These are phyloP conservation scores for Cladophialophora exuberans DNA, from an alignment of 2,329 filamentous ascomycete genomes.

Conservation along the genomic window DNA sequence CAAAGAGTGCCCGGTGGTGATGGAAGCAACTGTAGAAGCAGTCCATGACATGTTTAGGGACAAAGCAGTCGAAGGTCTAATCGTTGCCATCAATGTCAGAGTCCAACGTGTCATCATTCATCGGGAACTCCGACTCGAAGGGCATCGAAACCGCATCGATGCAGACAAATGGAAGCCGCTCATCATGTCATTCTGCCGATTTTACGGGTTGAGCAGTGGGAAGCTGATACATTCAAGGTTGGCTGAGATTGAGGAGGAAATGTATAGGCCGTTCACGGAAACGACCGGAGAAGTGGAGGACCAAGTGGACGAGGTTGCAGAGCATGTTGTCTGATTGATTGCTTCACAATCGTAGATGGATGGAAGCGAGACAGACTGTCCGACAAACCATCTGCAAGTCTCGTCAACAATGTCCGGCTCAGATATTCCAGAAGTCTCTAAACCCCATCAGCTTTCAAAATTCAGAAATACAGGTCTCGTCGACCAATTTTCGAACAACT, in stretches of 20 bases:
- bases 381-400: too few species aligned
- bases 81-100: constrained; percentile 43
- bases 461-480: too few species aligned
- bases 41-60: constrained; percentile 41
- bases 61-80: constrained; percentile 34
- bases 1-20: constrained; percentile 47
- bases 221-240: constrained; percentile 19
- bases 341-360: constrained; percentile 7
- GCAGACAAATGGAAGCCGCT: constrained; percentile 49
- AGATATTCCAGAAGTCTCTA: too few species aligned
- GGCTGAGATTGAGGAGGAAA: constrained; percentile 26
- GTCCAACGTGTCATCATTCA: constrained; percentile 43
- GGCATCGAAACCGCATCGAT: constrained; percentile 46
- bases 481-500: too few species aligned
- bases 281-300: constrained; percentile 9
- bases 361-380: too few species aligned
- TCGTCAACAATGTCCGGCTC: too few species aligned
- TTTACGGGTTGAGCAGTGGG: constrained; percentile 42
- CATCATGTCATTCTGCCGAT: constrained; percentile 51
- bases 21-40: constrained; percentile 45
- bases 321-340: constrained; percentile 12
- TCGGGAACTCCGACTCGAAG: constrained; percentile 41
- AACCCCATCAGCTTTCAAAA: too few species aligned
- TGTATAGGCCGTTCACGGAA: constrained; percentile 16
- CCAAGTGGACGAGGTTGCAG: constrained; percentile 3